Evolutionary conservation across 192 early-diverging fungal species (phyloP).

Genomic region (Spinellus fusiger): DNA sequence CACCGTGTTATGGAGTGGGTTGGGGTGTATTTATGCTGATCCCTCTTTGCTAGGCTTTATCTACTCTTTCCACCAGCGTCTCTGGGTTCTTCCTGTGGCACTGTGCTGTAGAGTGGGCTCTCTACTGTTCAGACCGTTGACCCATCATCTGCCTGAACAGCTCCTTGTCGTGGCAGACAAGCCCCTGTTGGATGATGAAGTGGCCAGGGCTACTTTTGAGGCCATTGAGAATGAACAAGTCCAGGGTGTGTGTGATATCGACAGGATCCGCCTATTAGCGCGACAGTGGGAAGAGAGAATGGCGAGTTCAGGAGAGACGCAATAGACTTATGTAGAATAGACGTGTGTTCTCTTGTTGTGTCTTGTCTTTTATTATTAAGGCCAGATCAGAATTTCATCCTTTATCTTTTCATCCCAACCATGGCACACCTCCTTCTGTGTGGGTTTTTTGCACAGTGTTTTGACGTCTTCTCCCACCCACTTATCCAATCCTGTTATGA

Average conservation of each 20-base stretch:
- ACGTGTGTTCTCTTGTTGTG: not conserved
- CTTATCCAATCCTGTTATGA: conserved; percentile 6
- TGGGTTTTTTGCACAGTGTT: conserved; percentile 14
- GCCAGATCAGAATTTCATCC: conserved; percentile 25
- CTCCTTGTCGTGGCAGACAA: conserved; percentile 11
- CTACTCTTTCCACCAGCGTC: conserved; percentile 12
- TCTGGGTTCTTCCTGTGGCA: conserved; percentile 16
- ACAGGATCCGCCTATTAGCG: conserved; percentile 12
- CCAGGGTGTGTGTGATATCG: conserved; percentile 13
- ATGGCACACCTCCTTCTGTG: conserved; percentile 18
- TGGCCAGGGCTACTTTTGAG: conserved; percentile 10
- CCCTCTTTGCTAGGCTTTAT: conserved; percentile 11
- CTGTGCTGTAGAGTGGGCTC: conserved; percentile 7
- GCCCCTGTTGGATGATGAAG: conserved; percentile 12
- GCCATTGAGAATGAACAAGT: conserved; percentile 5
- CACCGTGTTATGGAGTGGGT: too few relatives aligned
- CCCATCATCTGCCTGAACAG: conserved; percentile 8
- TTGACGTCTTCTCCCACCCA: conserved; percentile 23
- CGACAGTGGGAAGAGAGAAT: not conserved
- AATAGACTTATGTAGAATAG: not conserved
- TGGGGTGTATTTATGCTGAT: not conserved
- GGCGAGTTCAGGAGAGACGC: not conserved
- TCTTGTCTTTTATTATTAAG: conserved; percentile 14
- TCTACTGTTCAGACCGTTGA: conserved; percentile 10
- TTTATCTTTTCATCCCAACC: conserved; percentile 33